Conservation (phyloP, 139 green algal genomes). For the Asterochloris erici region DNA sequence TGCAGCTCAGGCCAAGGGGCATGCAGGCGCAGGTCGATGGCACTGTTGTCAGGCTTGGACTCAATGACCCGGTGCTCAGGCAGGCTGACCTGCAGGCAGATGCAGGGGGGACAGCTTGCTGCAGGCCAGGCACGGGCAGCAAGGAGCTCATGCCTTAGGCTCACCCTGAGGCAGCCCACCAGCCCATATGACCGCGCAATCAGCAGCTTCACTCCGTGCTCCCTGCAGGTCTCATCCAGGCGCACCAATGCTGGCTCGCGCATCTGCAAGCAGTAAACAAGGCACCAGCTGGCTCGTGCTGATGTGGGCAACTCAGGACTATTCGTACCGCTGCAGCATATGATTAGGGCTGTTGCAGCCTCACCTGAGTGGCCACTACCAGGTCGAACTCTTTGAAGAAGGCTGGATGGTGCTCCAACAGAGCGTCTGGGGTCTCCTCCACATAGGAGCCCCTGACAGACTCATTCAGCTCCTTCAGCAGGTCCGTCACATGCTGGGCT, state of each 20-base stretch:
- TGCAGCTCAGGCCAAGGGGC: slow-evolving; percentile 82
- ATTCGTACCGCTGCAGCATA: neutral
- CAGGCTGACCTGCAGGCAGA: slow-evolving; percentile 51
- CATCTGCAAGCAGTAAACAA: slow-evolving; percentile 53
- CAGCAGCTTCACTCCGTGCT: slow-evolving; percentile 60
- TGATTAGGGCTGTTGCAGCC: neutral
- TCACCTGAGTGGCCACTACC: slow-evolving; percentile 86
- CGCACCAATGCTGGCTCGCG: slow-evolving; percentile 47
- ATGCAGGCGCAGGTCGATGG: slow-evolving; percentile 82
- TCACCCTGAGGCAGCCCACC: slow-evolving; percentile 72
- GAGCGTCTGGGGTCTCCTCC: slow-evolving; percentile 63
- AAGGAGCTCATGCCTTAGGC: neutral
- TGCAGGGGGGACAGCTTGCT: neutral
- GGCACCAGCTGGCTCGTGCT: neutral
- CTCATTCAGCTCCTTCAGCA: slow-evolving; percentile 93
- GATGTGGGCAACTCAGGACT: neutral
- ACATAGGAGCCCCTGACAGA: slow-evolving; percentile 77
- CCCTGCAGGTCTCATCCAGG: slow-evolving; percentile 72
- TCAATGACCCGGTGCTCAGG: slow-evolving; percentile 85
- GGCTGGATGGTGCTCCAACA: slow-evolving; percentile 68
- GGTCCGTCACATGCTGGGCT: slow-evolving; percentile 66
- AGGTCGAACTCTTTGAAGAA: slow-evolving; percentile 90
- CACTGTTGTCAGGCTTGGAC: slow-evolving; percentile 82
- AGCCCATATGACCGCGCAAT: slow-evolving; percentile 82
- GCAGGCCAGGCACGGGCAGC: neutral